Conservation (phyloP, 192 early-diverging fungal genomes). For the Rhizophagus clarus region DNA sequence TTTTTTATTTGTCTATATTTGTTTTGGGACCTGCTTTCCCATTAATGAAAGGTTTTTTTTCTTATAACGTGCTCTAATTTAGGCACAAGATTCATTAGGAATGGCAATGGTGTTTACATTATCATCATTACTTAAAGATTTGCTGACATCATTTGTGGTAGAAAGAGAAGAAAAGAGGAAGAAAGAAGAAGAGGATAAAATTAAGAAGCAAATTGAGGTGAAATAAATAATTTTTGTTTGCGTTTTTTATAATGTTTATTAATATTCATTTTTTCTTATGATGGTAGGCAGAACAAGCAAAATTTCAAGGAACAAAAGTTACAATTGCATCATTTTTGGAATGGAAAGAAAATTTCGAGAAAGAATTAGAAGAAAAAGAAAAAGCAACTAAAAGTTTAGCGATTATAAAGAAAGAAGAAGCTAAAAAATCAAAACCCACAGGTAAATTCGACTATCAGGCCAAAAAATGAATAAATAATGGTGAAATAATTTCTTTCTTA, state of each 20-base stretch:
- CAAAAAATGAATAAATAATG: neutral
- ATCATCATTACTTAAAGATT: constrained; percentile 75
- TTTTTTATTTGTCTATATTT: constrained; percentile 7
- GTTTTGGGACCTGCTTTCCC: too few species aligned
- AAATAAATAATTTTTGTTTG: too few species aligned
- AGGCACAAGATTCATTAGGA: constrained; percentile 75
- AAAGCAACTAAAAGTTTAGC: constrained; percentile 38
- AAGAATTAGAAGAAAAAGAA: constrained; percentile 65
- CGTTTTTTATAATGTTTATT: neutral
- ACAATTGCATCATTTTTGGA: constrained; percentile 73
- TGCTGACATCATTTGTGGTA: constrained; percentile 59
- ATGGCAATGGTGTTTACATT: constrained; percentile 94
- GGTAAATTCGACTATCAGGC: constrained; percentile 23
- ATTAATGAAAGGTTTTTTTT: too few species aligned
- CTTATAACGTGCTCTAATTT: neutral
- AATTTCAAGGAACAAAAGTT: constrained; percentile 82
- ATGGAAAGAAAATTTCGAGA: constrained; percentile 82
- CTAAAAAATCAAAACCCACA: constrained; percentile 50
- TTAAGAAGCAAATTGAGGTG: constrained; percentile 66
- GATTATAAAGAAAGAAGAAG: constrained; percentile 42
- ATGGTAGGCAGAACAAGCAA: constrained; percentile 65
- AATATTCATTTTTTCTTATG: neutral
- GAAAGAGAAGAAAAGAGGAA: constrained; percentile 55
- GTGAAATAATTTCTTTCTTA: neutral
- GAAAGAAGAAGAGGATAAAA: constrained; percentile 49